Evolutionary conservation across 2,329 filamentous ascomycete genomes (phyloP).

Genomic region (Niveomyces coronatus): DNA sequence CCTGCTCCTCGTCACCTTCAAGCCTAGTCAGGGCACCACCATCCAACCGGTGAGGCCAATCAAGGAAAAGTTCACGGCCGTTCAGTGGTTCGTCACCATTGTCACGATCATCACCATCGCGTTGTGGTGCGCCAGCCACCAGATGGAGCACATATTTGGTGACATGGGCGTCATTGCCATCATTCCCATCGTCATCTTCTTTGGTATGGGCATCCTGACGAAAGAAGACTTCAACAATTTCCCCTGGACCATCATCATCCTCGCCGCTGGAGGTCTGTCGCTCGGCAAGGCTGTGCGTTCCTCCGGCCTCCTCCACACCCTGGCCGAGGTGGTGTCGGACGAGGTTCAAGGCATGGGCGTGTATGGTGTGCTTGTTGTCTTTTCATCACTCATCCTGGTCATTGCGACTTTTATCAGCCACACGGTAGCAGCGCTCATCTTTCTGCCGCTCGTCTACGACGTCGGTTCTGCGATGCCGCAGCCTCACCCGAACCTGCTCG

Average conservation of each 20-base stretch:
- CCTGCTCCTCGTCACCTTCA: slow-evolving; percentile 75
- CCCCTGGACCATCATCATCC: slow-evolving; percentile 98
- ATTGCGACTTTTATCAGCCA: slow-evolving; percentile 97
- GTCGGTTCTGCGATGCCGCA: slow-evolving; percentile 79
- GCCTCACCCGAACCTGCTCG: slow-evolving; percentile 85
- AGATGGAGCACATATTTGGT: slow-evolving; percentile 77
- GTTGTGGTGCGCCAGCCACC: slow-evolving; percentile 87
- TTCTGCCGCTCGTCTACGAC: slow-evolving; percentile 79
- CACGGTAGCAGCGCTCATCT: slow-evolving; percentile 90
- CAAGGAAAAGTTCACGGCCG: slow-evolving; percentile 75
- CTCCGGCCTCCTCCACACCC: slow-evolving; percentile 81
- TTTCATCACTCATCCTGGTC: slow-evolving; percentile 73
- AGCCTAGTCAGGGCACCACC: slow-evolving; percentile 71
- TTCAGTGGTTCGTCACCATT: slow-evolving; percentile 86
- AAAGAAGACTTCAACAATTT: slow-evolving; percentile 99
- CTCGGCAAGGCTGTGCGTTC: slow-evolving; percentile 91
- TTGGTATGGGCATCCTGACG: slow-evolving; percentile 88
- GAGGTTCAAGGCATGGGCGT: slow-evolving; percentile 68
- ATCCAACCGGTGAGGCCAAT: slow-evolving; percentile 88
- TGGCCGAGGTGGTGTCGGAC: slow-evolving; percentile 66
- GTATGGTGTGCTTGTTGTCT: slow-evolving; percentile 79
- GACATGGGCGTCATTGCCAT: slow-evolving; percentile 99
- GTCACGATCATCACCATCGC: slow-evolving; percentile 77
- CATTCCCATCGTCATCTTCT: slow-evolving; percentile 91
- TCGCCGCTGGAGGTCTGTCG: slow-evolving; percentile 84